phyloP scores from a whole-genome alignment of 352 stramenopile genomes.

The Phytophthora sp. region DNA sequence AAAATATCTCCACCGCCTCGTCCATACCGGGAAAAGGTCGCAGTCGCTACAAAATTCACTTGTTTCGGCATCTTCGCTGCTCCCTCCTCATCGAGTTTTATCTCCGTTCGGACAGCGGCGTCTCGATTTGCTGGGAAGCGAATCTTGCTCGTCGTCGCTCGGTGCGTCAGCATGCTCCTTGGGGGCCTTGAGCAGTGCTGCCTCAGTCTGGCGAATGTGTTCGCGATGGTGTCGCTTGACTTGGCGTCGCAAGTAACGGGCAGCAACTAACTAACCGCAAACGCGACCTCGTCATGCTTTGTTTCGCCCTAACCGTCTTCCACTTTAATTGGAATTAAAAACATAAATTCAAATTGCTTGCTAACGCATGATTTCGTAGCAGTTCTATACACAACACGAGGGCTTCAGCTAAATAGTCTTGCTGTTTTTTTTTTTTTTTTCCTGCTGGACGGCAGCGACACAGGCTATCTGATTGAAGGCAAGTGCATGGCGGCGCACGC shows the following conservation, averaged over 20 bases:
- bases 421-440: no score
- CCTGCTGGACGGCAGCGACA: no score
- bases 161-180: neutral
- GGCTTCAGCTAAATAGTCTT: no score
- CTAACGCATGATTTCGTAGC: neutral
- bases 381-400: no score
- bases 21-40: neutral
- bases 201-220: constrained; percentile 25
- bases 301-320: no score
- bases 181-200: constrained; percentile 18
- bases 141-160: neutral
- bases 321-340: no score
- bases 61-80: no score
- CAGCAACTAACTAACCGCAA: neutral
- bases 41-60: constrained; percentile 35
- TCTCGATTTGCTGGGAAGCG: neutral
- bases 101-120: neutral
- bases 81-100: neutral
- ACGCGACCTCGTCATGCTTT: neutral
- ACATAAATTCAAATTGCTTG: no score
- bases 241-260: neutral
- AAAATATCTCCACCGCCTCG: no score
- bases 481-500: no score
- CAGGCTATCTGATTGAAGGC: no score
- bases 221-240: neutral